Conservation (phyloP, 257 asterid genomes). For the Nicotiana attenuata region DNA sequence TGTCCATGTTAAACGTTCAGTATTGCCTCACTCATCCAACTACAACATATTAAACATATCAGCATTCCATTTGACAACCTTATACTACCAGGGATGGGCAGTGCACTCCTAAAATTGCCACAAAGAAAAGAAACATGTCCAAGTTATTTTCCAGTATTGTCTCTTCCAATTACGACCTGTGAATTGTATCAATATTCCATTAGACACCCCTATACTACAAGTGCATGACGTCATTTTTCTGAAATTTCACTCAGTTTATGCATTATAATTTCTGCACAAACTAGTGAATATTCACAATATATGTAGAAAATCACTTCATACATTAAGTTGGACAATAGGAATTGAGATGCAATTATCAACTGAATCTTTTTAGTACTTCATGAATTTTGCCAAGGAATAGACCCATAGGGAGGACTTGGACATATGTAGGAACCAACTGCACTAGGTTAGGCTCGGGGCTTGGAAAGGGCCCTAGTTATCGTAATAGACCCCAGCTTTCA, state of each 20-base stretch:
- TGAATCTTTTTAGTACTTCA: neutral
- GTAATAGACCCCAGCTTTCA: neutral
- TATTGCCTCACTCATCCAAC: too few species aligned
- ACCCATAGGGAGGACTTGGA: neutral
- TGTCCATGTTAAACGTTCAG: too few species aligned
- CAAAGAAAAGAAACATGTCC: too few species aligned
- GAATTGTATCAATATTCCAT: too few species aligned
- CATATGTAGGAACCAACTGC: neutral
- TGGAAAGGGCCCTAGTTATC: neutral
- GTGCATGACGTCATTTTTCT: neutral
- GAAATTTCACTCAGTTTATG: neutral
- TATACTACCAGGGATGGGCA: too few species aligned
- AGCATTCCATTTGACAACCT: too few species aligned
- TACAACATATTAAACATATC: too few species aligned
- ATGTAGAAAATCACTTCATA: neutral
- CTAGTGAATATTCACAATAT: neutral
- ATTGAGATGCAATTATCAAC: neutral
- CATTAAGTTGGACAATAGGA: neutral
- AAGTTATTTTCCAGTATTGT: too few species aligned
- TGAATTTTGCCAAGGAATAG: neutral
- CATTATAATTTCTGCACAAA: neutral
- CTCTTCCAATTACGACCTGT: too few species aligned
- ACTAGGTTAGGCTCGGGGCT: neutral
- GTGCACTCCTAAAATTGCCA: too few species aligned
- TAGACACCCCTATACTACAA: too few species aligned